A percentile compares a stretch with the other conserved stretches of the same genome.
phyloP scores from a whole-genome alignment of 345 rosid species.

The Salix dunnii region DNA sequence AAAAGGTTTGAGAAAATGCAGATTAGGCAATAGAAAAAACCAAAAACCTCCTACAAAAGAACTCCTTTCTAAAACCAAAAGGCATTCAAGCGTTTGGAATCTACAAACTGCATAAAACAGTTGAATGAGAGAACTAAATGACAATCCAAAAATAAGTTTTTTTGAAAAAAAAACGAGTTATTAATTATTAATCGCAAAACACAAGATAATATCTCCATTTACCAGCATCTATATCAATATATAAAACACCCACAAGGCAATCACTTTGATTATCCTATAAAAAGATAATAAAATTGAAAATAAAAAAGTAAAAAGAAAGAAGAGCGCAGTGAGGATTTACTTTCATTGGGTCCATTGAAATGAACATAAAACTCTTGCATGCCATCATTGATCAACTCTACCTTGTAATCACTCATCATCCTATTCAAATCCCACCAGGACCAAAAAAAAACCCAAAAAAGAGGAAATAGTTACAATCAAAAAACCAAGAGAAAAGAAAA shows the following conservation, averaged over 20 bases:
- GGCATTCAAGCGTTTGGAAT: not conserved
- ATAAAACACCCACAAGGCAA: not conserved
- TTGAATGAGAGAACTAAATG: not conserved
- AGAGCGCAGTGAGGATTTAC: slow-evolving; percentile 34
- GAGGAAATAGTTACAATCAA: not conserved
- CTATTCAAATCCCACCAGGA: slow-evolving; percentile 25
- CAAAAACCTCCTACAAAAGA: not conserved
- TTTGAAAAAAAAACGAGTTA: not conserved
- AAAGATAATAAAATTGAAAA: not conserved
- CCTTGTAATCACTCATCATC: slow-evolving; percentile 79
- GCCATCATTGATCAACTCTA: slow-evolving; percentile 63
- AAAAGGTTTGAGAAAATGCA: not conserved
- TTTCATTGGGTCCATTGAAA: slow-evolving; percentile 67
- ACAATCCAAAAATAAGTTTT: not conserved
- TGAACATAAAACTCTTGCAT: slow-evolving; percentile 57
- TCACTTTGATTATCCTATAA: not conserved
- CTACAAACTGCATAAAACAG: not conserved
- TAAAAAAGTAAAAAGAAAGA: not conserved
- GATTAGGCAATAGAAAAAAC: not conserved
- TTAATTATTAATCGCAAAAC: not conserved
- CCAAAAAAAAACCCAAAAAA: not conserved
- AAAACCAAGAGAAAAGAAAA: not conserved
- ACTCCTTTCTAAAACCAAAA: slow-evolving; percentile 2
- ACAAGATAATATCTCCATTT: not conserved
- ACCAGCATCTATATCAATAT: not conserved